phyloP scores from a whole-genome alignment of 768 basidiomycete species.

The Auriscalpium microsporum region DNA sequence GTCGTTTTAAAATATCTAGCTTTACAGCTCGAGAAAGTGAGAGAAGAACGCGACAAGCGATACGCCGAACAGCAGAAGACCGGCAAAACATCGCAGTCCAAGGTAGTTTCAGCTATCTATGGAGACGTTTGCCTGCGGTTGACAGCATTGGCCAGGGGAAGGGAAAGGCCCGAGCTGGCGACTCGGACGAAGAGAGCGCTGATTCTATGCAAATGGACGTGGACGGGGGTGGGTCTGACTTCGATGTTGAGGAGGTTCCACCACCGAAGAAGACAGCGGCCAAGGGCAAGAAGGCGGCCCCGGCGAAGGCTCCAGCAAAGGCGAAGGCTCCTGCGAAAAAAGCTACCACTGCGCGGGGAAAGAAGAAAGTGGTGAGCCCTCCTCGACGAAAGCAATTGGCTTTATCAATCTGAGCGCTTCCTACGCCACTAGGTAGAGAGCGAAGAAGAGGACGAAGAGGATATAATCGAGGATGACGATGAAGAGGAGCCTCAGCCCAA shows the following conservation, averaged over 20 bases:
- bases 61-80: conserved; percentile 39
- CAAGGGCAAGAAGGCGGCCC: conserved; percentile 25
- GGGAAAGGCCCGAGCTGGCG: conserved; percentile 46
- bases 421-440: conserved; percentile 50
- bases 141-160: conserved; percentile 22
- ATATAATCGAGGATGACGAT: conserved; percentile 45
- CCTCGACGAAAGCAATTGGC: not conserved
- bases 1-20: not conserved
- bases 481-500: conserved; percentile 39
- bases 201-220: conserved; percentile 80
- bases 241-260: conserved; percentile 15
- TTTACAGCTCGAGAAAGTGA: conserved; percentile 56
- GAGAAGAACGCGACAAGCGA: conserved; percentile 58
- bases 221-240: conserved; percentile 28
- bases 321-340: conserved; percentile 21
- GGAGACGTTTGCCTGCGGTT: not conserved
- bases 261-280: conserved; percentile 22
- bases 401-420: conserved; percentile 20
- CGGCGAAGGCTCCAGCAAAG: conserved; percentile 31
- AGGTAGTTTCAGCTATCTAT: not conserved
- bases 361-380: conserved; percentile 29
- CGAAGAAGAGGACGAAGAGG: conserved; percentile 48
- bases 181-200: conserved; percentile 41
- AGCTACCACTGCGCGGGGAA: conserved; percentile 14
- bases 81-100: conserved; percentile 15